Percentiles rank a stretch among this genome's conserved stretches.
Evolutionary conservation across 805 yeast species (phyloP).

Genomic region (Pichia gijzeniarum): DNA sequence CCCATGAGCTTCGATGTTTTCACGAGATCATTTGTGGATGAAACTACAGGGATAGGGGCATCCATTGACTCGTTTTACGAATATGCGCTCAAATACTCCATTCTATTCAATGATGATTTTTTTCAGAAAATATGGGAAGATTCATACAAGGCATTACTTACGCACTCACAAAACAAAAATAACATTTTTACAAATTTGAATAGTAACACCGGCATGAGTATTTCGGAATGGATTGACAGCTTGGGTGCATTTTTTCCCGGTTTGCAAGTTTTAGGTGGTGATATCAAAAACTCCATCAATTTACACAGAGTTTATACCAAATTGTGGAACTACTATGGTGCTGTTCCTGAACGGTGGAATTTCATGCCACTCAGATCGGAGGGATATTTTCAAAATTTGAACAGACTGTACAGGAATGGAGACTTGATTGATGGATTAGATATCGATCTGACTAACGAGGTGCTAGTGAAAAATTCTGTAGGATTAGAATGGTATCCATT

Average conservation of each 20-base stretch:
- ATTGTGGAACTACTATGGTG: constrained; percentile 73
- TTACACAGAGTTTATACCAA: constrained; percentile 61
- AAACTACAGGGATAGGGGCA: constrained; percentile 79
- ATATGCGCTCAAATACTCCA: constrained; percentile 71
- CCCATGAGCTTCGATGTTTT: constrained; percentile 64
- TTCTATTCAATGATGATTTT: constrained; percentile 59
- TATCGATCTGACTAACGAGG: constrained; percentile 19
- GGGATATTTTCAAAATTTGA: constrained; percentile 12
- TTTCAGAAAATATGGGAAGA: constrained; percentile 50
- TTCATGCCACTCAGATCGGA: constrained; percentile 25
- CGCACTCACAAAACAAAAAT: constrained; percentile 36
- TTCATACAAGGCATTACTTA: constrained; percentile 52
- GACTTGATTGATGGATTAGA: constrained; percentile 19
- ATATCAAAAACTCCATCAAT: constrained; percentile 54
- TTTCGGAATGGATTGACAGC: constrained; percentile 74
- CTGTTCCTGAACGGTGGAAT: constrained; percentile 87
- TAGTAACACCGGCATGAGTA: constrained; percentile 41
- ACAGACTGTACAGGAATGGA: constrained; percentile 16
- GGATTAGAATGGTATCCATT: constrained; percentile 86
- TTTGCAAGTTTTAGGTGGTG: constrained; percentile 71
- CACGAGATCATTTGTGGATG: constrained; percentile 43
- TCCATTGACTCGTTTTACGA: constrained; percentile 89
- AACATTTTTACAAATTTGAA: constrained; percentile 48
- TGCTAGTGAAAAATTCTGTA: constrained; percentile 33
- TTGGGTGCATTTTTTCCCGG: constrained; percentile 89